Base-by-base conservation (phyloP, 2,329 filamentous ascomycete species). In the Epicoccum sorghinum region DNA sequence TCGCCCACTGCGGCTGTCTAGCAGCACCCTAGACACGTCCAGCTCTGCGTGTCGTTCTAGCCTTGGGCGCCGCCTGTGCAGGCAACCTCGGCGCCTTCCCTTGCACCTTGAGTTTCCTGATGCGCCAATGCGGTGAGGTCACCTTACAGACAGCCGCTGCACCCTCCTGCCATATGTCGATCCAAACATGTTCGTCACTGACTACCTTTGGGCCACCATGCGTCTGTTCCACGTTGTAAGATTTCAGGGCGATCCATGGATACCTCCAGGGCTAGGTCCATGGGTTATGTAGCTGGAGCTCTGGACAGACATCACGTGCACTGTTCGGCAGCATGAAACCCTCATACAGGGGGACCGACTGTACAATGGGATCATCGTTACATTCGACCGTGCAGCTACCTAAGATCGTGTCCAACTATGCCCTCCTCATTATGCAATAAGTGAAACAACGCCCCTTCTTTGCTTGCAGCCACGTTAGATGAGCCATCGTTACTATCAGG, bases 371-470 rank as follows among this genome's bases (percentile, higher is more conserved):
- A 44, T 54, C 46, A 46, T 55, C 47, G 22, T 55, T 42, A 47
- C 46, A 50, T 55, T 54, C 24, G 46, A 55, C 52, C 48, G 36
- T 50, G 52, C 42, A 50, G 52, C 52, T 55, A 50, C 46, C 41
- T 55, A 50, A 47, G 37, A 42, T 47, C 42, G 46, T 55, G 52
- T 38, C 42, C 52, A 50, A 50, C 41, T 55, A 33, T 43, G 37
- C 53, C 52, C 63, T 62, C 59, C 42, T 61, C 61, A 65, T 68
- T 68, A 71, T 70, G 68, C 68, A 70, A 64, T 62, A 62, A 44
- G 53, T 62, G 57, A 64, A 61, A 43, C 58, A 68, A 67, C 68
- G 64, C 63, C 63, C 48, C 54, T 52, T 55, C 58, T 50, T 57
- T 55, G 42, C 45, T 49, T 52, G 41, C 35, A 50, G 46, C 36